Base-by-base conservation (phyloP, 1,284 basidiomycete species). In the Chondrostereum purpureum region DNA sequence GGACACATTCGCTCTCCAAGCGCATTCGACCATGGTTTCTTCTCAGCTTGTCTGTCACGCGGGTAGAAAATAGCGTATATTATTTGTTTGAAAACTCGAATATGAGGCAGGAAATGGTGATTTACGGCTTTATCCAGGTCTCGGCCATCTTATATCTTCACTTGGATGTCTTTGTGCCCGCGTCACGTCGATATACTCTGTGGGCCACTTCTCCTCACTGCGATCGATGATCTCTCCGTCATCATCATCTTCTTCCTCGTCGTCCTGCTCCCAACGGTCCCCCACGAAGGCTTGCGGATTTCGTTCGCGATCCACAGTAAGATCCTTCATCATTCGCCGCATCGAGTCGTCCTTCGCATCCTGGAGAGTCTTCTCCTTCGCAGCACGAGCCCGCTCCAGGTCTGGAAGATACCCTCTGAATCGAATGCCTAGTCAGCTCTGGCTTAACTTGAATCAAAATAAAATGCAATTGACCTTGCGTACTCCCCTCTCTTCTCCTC, bases 361-460 rank as follows among this genome's bases (percentile, higher is more conserved):
- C 55, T 82, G 72, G 14, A 89, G 66, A 8, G 78, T 72, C 55
- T 80, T 75, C 47, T 84, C 85, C 48, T 77, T 75, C 2, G 70
- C 66, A 6, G 70, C 70, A 19, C 72, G 72, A 14, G 90, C 77
- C 38, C 83, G 78, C 44, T 87, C 77, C 3, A 99, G 77, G 58
- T 97, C 92, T 0, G 94, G 93, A 37, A 92, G 77, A 64, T 98
- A 98, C 51, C 94, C 90, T 49, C 90, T 92, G 59, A 17, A 50
- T 38, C 39, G 17, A 46, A 34, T 24, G 39, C 39, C 6, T 39
- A 24, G 35, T 39, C 4, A 42, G 19, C 44, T 31, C 8, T 8
- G 27, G 27, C n/a, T 8, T 8, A 31, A 31, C 8, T 31, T 31
- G 27, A 31, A 31, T 42, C 36, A 18, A 19, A 39, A 33, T n/a